Percentiles rank a stretch among this genome's conserved stretches.
These are phyloP conservation scores for Radiomyces spectabilis DNA, from an alignment of 192 early-diverging fungal genomes.

Conservation along the genomic window DNA sequence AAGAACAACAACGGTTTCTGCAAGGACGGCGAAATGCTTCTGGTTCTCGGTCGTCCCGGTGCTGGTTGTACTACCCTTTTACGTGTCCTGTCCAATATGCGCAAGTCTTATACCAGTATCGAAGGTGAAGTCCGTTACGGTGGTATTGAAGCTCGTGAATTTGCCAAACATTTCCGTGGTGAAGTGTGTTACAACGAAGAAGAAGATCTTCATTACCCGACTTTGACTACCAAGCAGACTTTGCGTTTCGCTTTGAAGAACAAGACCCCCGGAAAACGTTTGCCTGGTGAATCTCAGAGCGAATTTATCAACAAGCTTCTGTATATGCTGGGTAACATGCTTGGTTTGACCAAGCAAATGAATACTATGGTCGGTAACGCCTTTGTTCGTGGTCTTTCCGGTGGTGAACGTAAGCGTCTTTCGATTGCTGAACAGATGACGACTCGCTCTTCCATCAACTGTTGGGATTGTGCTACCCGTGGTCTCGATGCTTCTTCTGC, in stretches of 20 bases:
- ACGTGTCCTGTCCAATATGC: slow-evolving; percentile 49
- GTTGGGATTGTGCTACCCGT: slow-evolving; percentile 65
- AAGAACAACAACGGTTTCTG: slow-evolving; percentile 56
- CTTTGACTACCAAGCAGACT: slow-evolving; percentile 68
- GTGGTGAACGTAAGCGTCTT: slow-evolving; percentile 69
- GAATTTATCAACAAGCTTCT: slow-evolving; percentile 29
- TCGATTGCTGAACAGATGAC: slow-evolving; percentile 69
- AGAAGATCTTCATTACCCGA: slow-evolving; percentile 46
- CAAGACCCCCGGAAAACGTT: slow-evolving; percentile 48
- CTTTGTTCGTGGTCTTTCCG: slow-evolving; percentile 63
- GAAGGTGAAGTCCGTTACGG: slow-evolving; percentile 57
- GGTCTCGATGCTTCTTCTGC: slow-evolving; percentile 76
- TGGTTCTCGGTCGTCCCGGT: slow-evolving; percentile 65
- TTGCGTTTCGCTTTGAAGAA: slow-evolving; percentile 67
- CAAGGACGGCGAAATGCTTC: slow-evolving; percentile 65
- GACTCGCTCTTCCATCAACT: slow-evolving; percentile 44
- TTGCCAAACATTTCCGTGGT: slow-evolving; percentile 54
- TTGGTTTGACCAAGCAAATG: slow-evolving; percentile 47
- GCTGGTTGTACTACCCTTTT: slow-evolving; percentile 60
- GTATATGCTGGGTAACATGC: slow-evolving; percentile 43
- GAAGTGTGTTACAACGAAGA: slow-evolving; percentile 78
- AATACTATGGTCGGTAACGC: slow-evolving; percentile 60
- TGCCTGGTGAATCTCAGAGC: slow-evolving; percentile 22
- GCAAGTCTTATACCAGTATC: slow-evolving; percentile 33
- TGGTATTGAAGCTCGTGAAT: slow-evolving; percentile 56